Percentiles rank a stretch among this genome's conserved stretches.
These are phyloP conservation scores for Gossypium longicalyx DNA, from an alignment of 345 rosid genomes.

Conservation along the genomic window DNA sequence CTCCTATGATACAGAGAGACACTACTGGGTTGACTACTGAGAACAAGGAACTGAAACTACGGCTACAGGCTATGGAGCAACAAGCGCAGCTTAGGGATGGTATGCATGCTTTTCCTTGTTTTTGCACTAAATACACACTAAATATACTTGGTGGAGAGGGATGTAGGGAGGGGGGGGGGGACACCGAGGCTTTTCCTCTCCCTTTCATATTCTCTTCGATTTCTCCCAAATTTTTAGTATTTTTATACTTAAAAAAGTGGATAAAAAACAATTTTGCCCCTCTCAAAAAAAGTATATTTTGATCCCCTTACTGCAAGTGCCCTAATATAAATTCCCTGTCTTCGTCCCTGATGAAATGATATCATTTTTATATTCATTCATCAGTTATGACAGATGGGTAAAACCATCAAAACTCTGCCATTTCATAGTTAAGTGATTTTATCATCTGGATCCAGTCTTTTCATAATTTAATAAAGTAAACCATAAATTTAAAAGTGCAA, in stretches of 20 bases:
- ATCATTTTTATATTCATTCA: neutral
- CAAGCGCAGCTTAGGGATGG: conserved; percentile 75
- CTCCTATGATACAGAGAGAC: conserved; percentile 47
- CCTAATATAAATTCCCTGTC: too few species aligned
- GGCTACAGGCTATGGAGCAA: conserved; percentile 73
- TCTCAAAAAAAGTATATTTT: too few species aligned
- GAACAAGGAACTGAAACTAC: conserved; percentile 69
- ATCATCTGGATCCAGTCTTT: neutral
- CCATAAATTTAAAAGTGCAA: neutral
- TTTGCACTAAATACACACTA: neutral
- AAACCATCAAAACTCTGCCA: neutral
- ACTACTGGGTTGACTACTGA: conserved; percentile 54
- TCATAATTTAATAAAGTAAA: neutral
- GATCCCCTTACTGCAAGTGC: too few species aligned
- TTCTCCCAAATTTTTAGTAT: too few species aligned
- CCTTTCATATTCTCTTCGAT: too few species aligned
- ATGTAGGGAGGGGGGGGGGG: too few species aligned
- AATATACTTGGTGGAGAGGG: neutral
- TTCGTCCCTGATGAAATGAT: neutral
- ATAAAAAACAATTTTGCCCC: too few species aligned
- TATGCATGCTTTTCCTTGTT: conserved; percentile 16
- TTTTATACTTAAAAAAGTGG: too few species aligned
- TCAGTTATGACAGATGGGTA: neutral
- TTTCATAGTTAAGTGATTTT: neutral
- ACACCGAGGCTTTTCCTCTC: too few species aligned